These are phyloP conservation scores for Fusarium hainanense DNA, from an alignment of 2,329 filamentous ascomycete species.

Conservation along the genomic window DNA sequence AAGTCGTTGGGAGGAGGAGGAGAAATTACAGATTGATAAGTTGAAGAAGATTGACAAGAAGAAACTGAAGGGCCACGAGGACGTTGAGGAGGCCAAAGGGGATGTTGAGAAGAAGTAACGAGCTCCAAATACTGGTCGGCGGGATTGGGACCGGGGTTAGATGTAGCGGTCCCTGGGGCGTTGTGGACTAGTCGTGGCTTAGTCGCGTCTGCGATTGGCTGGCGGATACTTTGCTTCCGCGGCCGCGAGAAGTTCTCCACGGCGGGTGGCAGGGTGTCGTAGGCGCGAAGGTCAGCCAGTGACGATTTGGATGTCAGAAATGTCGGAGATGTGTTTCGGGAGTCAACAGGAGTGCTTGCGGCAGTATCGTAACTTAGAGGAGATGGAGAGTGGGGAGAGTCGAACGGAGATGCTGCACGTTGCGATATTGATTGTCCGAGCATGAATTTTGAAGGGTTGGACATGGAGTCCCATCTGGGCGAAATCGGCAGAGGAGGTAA, in stretches of 20 bases:
- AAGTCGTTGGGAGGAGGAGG: constrained; percentile 54
- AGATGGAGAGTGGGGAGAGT: constrained; percentile 45
- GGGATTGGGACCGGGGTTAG: constrained; percentile 42
- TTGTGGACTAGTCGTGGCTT: constrained; percentile 45
- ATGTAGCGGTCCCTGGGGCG: constrained; percentile 28
- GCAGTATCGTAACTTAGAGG: constrained; percentile 42
- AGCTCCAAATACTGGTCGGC: constrained; percentile 49
- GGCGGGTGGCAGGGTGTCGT: constrained; percentile 53
- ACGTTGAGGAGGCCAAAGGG: constrained; percentile 54
- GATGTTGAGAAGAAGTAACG: constrained; percentile 46
- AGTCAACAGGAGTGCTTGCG: constrained; percentile 39
- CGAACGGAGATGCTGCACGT: constrained; percentile 41
- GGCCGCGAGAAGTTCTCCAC: constrained; percentile 71
- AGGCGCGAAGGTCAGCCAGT: constrained; percentile 50
- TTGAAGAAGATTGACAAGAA: constrained; percentile 59
- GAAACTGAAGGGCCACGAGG: constrained; percentile 60
- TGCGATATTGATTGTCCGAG: constrained; percentile 39
- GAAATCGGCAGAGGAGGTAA: constrained; percentile 52
- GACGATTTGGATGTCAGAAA: constrained; percentile 49
- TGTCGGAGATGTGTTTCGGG: constrained; percentile 48
- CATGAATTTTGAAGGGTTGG: constrained; percentile 46
- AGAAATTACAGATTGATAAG: constrained; percentile 55
- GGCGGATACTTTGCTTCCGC: constrained; percentile 64
- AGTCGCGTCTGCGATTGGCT: constrained; percentile 52
- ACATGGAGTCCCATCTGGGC: constrained; percentile 59